Evolutionary conservation across 2,329 filamentous ascomycete species (phyloP).

Genomic region (Diaporthe citrichinensis): DNA sequence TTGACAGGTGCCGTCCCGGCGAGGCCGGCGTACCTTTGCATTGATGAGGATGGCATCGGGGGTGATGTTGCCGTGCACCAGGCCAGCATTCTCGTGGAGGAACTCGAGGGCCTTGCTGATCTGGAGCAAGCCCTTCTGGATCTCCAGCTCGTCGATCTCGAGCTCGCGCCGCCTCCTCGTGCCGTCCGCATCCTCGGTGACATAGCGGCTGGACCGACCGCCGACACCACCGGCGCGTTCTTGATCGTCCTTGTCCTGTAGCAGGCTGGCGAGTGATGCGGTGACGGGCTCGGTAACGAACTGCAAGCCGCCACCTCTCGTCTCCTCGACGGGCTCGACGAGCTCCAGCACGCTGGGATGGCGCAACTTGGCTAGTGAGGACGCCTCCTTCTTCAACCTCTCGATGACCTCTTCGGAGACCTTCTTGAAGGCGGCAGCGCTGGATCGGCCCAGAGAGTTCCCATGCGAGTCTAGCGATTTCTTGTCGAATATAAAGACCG

Average conservation of each 20-base stretch:
- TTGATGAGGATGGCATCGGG: conserved; percentile 96
- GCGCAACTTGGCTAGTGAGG: conserved; percentile 86
- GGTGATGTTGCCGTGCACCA: conserved; percentile 95
- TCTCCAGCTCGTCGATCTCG: conserved; percentile 96
- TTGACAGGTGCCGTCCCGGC: not conserved
- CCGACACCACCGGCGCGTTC: conserved; percentile 78
- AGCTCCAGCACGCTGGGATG: conserved; percentile 95
- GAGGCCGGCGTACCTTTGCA: conserved; percentile 75
- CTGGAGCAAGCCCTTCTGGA: conserved; percentile 95
- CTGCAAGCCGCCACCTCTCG: conserved; percentile 89
- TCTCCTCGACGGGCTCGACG: conserved; percentile 96
- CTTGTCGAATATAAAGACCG: conserved; percentile 94
- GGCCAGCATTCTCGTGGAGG: conserved; percentile 91
- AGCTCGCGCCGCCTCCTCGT: conserved; percentile 82
- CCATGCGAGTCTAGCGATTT: conserved; percentile 83
- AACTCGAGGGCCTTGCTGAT: conserved; percentile 96
- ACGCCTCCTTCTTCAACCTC: conserved; percentile 90
- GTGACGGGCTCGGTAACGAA: conserved; percentile 96
- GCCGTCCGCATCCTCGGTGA: conserved; percentile 84
- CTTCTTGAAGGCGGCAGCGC: conserved; percentile 80
- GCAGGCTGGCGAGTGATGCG: conserved; percentile 84
- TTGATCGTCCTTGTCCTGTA: conserved; percentile 91
- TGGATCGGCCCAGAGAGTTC: conserved; percentile 70
- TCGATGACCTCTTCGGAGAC: conserved; percentile 92
- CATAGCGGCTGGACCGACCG: conserved; percentile 82